Evolutionary conservation across 2,329 filamentous ascomycete species (phyloP), one percentile per base, ranked within the genome.

Genomic region (Cladophialophora immunda): DNA sequence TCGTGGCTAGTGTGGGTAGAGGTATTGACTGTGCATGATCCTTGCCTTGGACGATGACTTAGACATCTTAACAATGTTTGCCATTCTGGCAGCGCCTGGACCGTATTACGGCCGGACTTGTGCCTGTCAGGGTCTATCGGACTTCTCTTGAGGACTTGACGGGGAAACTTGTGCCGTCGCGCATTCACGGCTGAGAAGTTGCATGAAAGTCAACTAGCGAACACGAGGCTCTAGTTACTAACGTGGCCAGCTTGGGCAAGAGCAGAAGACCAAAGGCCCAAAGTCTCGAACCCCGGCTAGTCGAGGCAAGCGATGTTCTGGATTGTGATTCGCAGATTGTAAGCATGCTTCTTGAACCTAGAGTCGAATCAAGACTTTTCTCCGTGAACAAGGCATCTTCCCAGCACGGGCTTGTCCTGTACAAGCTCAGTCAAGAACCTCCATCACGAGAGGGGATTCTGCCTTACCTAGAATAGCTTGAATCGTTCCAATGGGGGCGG

Each of bases 151-250:
- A 50, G 19, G 11, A 25, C 11, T 27, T 50, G 45, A 50, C 45
- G 15, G 8, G 17, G 22, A 50, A 3, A 50, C 9, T 19, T 4
- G 19, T 50, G 19, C 45, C 45, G 45, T 50, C 11, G 19, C 27
- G 19, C 45, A 25, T 25, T 5, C 9, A 50, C 45, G 45, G 45
- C 45, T 50, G 45, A 50, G 11, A 27, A 50, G 45, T 3, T 8
- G 45, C 19, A 50, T 13, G 19, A 13, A 50, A 50, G 45, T 13
- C 45, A 50, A 50, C 45, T 25, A 50, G 45, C 45, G 45, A 50
- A 50, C 45, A 50, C 22, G 45, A 25, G 11, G 19, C 19, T 50
- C 22, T 27, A 22, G 41, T 47, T 3, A 22, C 41, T 11, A 22
- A 47, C 36, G n/a, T 47, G 22, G 8, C 41, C n/a, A 11, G 7